phyloP scores from a whole-genome alignment of 495 filamentous ascomycete genomes.

The Penicillium subrubescens region DNA sequence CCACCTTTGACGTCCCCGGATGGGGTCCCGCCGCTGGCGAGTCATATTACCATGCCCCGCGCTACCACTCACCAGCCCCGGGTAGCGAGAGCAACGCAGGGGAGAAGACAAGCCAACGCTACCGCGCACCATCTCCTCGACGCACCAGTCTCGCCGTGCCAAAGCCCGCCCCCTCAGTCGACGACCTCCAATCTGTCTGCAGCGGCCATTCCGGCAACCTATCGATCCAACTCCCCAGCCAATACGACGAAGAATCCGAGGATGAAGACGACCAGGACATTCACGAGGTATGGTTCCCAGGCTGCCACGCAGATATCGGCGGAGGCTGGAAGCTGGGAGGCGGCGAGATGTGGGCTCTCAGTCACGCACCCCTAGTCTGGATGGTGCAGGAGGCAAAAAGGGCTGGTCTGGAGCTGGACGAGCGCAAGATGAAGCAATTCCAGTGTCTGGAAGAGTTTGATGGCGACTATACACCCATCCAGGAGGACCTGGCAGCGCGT shows the following conservation, averaged over 20 bases:
- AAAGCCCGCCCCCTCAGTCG: slow-evolving; percentile 28
- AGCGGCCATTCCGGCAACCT: slow-evolving; percentile 40
- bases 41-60: slow-evolving; percentile 39
- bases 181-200: slow-evolving; percentile 40
- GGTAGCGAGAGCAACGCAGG: slow-evolving; percentile 16
- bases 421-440: slow-evolving; percentile 65
- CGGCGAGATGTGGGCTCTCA: slow-evolving; percentile 61
- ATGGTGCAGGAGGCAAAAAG: slow-evolving; percentile 80
- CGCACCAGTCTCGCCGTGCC: slow-evolving; percentile 35
- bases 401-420: slow-evolving; percentile 73
- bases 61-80: slow-evolving; percentile 27
- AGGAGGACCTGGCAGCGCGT: slow-evolving; percentile 41
- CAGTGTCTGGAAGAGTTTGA: slow-evolving; percentile 59
- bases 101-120: slow-evolving; percentile 28
- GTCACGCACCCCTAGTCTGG: slow-evolving; percentile 77
- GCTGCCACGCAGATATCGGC: slow-evolving; percentile 80
- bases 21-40: slow-evolving; percentile 31
- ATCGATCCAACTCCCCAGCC: slow-evolving; percentile 41
- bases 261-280: slow-evolving; percentile 72
- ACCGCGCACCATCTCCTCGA: slow-evolving; percentile 44
- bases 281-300: slow-evolving; percentile 83
- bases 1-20: slow-evolving; percentile 6
- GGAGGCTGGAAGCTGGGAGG: slow-evolving; percentile 73
- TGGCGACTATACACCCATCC: slow-evolving; percentile 47
- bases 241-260: slow-evolving; percentile 58